These are phyloP conservation scores for Penstemon davidsonii DNA, from an alignment of 257 asterid species.

Conservation along the genomic window DNA sequence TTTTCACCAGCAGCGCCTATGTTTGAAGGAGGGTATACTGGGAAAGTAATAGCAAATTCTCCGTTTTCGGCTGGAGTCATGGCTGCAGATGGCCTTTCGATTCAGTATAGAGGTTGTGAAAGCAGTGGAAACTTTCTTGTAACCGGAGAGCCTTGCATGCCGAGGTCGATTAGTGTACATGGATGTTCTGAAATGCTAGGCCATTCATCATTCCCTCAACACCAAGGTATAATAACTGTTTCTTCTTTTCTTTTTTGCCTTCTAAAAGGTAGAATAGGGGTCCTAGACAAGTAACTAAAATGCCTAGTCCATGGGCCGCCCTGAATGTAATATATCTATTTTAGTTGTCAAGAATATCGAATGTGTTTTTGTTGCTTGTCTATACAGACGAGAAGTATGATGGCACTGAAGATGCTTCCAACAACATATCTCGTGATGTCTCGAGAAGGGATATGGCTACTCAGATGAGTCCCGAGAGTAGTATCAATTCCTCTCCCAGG, in stretches of 20 bases:
- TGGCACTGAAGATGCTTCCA: constrained; percentile 38
- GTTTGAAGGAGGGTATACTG: constrained; percentile 46
- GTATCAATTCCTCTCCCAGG: constrained; percentile 57
- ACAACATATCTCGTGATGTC: constrained; percentile 50
- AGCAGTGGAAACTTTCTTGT: constrained; percentile 50
- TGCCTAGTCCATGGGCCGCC: no score
- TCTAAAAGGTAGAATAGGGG: not conserved
- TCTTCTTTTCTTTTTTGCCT: constrained; percentile 10
- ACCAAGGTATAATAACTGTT: constrained; percentile 47
- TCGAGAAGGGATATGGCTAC: constrained; percentile 96
- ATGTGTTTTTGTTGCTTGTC: constrained; percentile 12
- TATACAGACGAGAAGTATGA: constrained; percentile 46
- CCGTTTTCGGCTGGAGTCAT: constrained; percentile 70
- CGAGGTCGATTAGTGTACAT: constrained; percentile 83
- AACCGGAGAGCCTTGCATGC: constrained; percentile 70
- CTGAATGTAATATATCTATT: not conserved
- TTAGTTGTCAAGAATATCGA: constrained; percentile 1
- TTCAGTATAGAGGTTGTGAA: constrained; percentile 42
- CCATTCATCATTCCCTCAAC: constrained; percentile 53
- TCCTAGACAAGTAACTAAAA: no score
- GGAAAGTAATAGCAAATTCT: constrained; percentile 50
- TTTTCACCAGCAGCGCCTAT: constrained; percentile 74
- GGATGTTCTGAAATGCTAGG: constrained; percentile 73
- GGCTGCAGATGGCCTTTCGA: constrained; percentile 57
- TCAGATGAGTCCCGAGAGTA: constrained; percentile 91